These are phyloP conservation scores for Aspergillus arachidicola DNA, from an alignment of 2,329 filamentous ascomycete genomes.

Conservation along the genomic window DNA sequence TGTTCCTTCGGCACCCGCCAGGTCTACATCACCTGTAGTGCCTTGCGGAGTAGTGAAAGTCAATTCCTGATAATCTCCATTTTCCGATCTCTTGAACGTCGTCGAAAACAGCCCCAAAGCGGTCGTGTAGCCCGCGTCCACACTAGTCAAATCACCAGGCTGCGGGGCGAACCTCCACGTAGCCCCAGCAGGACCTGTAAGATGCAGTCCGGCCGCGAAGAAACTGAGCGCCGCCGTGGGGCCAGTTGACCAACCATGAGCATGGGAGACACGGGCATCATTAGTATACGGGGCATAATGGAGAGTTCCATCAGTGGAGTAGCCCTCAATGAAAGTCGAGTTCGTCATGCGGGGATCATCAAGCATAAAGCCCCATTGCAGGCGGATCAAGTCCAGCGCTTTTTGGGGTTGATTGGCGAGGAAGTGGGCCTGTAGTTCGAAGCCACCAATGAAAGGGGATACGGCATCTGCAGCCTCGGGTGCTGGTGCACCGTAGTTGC, in stretches of 20 bases:
- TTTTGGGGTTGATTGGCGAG: slow-evolving; percentile 39
- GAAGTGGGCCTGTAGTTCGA: slow-evolving; percentile 49
- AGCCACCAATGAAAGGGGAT: slow-evolving; percentile 46
- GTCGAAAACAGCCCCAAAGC: slow-evolving; percentile 38
- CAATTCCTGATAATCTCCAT: slow-evolving; percentile 1
- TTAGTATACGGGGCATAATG: slow-evolving; percentile 55
- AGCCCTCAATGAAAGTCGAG: slow-evolving; percentile 56
- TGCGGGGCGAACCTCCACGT: slow-evolving; percentile 42
- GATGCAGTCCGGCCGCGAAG: slow-evolving; percentile 46
- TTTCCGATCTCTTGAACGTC: neutral
- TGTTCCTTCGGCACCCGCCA: neutral
- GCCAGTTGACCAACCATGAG: slow-evolving; percentile 56
- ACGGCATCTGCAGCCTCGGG: slow-evolving; percentile 45
- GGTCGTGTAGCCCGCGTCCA: slow-evolving; percentile 43
- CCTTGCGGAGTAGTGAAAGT: slow-evolving; percentile 11
- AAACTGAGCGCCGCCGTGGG: slow-evolving; percentile 49
- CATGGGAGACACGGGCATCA: slow-evolving; percentile 51
- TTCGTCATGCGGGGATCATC: slow-evolving; percentile 57
- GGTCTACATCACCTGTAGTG: neutral
- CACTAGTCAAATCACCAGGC: slow-evolving; percentile 37
- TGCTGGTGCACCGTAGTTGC: slow-evolving; percentile 49
- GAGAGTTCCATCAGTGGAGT: slow-evolving; percentile 48
- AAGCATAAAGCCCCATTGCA: slow-evolving; percentile 60
- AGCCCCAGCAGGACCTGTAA: slow-evolving; percentile 38
- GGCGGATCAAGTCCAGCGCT: slow-evolving; percentile 47